Evolutionary conservation across 148 eudicot genomes (phyloP).

Genomic region (Rhododendron simsii): DNA sequence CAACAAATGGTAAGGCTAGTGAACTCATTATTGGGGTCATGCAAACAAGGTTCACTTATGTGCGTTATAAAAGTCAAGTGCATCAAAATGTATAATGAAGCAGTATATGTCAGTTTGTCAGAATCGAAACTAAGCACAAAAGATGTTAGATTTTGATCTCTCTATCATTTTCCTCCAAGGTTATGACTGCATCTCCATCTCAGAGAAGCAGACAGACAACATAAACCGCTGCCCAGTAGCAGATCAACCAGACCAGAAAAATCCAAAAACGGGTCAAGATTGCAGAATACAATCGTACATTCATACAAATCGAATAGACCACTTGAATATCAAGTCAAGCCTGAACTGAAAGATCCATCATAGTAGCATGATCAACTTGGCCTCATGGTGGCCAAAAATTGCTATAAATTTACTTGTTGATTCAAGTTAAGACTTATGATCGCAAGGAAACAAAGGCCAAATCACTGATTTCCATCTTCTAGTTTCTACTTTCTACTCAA

Average conservation of each 20-base stretch:
- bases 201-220: neutral
- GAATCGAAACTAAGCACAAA: neutral
- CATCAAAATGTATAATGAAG: neutral
- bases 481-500: neutral
- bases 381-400: neutral
- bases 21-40: neutral
- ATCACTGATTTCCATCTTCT: neutral
- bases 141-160: neutral
- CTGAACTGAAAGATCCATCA: neutral
- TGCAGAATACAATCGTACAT: neutral
- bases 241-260: neutral
- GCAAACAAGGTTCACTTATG: neutral
- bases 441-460: neutral
- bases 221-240: neutral
- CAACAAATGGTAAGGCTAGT: slow-evolving; percentile 1
- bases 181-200: neutral
- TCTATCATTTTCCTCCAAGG: neutral
- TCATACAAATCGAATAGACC: neutral
- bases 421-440: neutral
- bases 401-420: neutral
- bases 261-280: neutral
- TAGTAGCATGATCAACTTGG: neutral
- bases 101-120: neutral
- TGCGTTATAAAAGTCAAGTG: neutral
- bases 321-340: neutral